Evolutionary conservation across 306 rosid genomes (phyloP), one percentile per base, ranked within the genome.

Genomic region (Trichosanthes truncata): DNA sequence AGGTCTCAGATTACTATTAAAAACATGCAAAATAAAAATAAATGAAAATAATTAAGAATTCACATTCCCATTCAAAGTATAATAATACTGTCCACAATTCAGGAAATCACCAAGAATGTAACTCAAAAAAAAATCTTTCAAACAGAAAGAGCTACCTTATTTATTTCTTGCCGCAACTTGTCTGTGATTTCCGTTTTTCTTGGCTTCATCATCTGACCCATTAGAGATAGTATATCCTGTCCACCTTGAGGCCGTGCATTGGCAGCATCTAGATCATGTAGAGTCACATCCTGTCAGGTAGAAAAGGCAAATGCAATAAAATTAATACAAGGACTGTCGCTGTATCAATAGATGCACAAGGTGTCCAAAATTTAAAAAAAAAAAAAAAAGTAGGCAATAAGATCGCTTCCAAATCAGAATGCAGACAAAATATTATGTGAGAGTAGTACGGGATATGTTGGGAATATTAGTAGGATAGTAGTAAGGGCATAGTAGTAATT

Each of bases 161-260:
- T 51, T 74, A 74, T 20, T 74, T 74, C 78, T 74, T 74, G 78
- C 78, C 78, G 78, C 63, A 74, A 52, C 78, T 74, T 74, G 48
- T 74, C 78, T 51, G 78, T 74, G 46, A 74, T 74, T 74, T 73
- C 78, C 20, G 96, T 93, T 87, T 95, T 95, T 85, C 96, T 87
- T 57, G 99, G 97, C 82, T 95, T 95, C 97, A 93, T 93, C 99
- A 95, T 95, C 89, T 95, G 99, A 78, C 99, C 97, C 99, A 95
- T 93, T 55, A 95, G 84, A 79, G 99, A 93, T 56, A 95, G 83
- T 84, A 95, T 91, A 85, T 95, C 99, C 79, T 95, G 99, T 56
- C 99, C 99, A 60, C 97, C 99, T 84, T 93, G 99, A 67, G 97
- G 97, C 59, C 97, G 89, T 45, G 97, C 78, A 29, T 73, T 73